Evolutionary conservation across 139 green algal genomes (phyloP).

Genomic region (Raphidocelis subcapitata): DNA sequence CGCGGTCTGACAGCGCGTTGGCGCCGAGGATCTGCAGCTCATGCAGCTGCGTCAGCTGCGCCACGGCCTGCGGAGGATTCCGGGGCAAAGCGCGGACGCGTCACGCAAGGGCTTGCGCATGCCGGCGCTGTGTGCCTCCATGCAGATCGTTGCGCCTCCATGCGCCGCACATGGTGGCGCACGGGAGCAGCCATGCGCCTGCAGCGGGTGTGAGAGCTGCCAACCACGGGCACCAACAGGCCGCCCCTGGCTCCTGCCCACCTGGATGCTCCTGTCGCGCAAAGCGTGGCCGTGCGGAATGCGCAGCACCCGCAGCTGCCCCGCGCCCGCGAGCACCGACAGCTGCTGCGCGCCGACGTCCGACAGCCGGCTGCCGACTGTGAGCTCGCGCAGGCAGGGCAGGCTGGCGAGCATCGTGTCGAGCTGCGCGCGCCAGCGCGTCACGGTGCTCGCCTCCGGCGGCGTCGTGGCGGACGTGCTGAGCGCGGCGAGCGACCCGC

Average conservation of each 20-base stretch:
- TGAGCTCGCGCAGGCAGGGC: constrained; percentile 24
- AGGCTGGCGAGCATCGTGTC: constrained; percentile 6
- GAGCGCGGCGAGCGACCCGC: constrained; percentile 6
- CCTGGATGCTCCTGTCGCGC: constrained; percentile 18
- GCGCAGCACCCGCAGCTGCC: constrained; percentile 16
- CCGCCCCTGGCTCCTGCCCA: not conserved
- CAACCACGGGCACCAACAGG: not conserved
- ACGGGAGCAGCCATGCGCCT: not conserved
- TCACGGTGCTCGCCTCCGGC: constrained; percentile 11
- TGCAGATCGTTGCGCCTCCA: not conserved
- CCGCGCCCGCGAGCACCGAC: constrained; percentile 3
- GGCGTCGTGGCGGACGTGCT: constrained; percentile 12
- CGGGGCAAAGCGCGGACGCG: not conserved
- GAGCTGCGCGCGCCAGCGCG: constrained; percentile 11
- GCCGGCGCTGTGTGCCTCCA: not conserved
- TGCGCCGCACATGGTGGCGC: not conserved
- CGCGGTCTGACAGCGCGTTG: not conserved
- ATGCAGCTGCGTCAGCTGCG: not conserved
- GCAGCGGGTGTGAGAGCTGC: not conserved
- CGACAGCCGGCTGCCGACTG: constrained; percentile 27
- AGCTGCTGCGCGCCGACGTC: constrained; percentile 27
- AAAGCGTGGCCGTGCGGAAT: constrained; percentile 17
- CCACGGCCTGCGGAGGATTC: constrained; percentile 6
- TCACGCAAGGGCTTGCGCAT: not conserved
- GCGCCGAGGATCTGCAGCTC: constrained; percentile 16